Percentiles rank a stretch among this genome's conserved stretches.
phyloP scores from a whole-genome alignment of 2,329 filamentous ascomycete species.

The Aspergillus sp. region DNA sequence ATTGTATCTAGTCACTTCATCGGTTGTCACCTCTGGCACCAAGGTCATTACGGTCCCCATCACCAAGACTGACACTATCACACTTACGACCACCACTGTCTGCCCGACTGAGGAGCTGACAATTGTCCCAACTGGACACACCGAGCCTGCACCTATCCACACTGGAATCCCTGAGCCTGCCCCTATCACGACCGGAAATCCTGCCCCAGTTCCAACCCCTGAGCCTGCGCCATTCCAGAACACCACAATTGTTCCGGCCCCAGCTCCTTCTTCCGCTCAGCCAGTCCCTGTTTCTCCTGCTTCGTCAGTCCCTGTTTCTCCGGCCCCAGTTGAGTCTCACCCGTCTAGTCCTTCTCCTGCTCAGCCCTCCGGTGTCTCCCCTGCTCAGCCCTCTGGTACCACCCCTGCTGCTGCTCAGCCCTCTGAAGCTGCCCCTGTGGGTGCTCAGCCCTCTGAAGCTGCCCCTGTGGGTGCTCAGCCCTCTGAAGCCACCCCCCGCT shows the following conservation, averaged over 20 bases:
- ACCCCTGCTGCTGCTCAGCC: slow-evolving; percentile 5
- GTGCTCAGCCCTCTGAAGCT: too few relatives aligned
- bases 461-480: too few relatives aligned
- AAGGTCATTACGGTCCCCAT: slow-evolving; percentile 23
- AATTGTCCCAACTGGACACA: slow-evolving; percentile 9
- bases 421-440: too few relatives aligned
- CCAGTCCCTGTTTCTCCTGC: too few relatives aligned
- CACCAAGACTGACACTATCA: slow-evolving; percentile 27
- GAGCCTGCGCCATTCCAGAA: slow-evolving; percentile 2
- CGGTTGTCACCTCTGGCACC: slow-evolving; percentile 24
- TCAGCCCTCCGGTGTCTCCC: too few relatives aligned
- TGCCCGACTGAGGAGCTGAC: slow-evolving; percentile 3
- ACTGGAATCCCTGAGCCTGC: too few relatives aligned
- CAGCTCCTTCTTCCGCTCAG: slow-evolving; percentile 3
- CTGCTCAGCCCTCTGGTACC: too few relatives aligned
- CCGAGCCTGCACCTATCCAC: too few relatives aligned
- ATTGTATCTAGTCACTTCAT: slow-evolving; percentile 19
- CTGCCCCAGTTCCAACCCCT: neutral
- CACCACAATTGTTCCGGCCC: neutral
- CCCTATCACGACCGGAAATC: slow-evolving; percentile 1
- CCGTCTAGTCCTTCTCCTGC: too few relatives aligned
- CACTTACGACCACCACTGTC: slow-evolving; percentile 22
- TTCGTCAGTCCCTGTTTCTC: too few relatives aligned
- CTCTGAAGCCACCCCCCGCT: too few relatives aligned
- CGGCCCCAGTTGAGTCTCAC: too few relatives aligned